Conservation (phyloP, 139 green algal species). For the Edaphochlamys debaryana region DNA sequence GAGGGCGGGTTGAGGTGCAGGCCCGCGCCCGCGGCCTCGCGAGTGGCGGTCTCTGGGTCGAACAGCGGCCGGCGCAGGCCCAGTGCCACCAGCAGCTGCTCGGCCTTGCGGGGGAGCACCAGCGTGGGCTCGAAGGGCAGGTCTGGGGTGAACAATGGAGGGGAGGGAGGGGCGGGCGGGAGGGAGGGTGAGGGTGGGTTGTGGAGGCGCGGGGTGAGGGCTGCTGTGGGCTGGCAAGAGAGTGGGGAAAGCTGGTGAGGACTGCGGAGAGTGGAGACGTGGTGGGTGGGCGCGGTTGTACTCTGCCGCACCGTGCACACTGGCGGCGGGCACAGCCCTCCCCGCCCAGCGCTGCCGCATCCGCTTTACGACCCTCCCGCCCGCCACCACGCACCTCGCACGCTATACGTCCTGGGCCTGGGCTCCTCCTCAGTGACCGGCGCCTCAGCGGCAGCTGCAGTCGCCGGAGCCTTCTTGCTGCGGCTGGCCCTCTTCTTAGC, state of each 20-base stretch:
- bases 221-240: not conserved
- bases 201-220: not conserved
- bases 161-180: too few species aligned
- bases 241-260: too few species aligned
- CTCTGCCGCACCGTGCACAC: too few species aligned
- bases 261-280: too few species aligned
- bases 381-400: too few species aligned
- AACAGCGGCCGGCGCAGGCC: not conserved
- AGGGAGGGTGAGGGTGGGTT: too few species aligned
- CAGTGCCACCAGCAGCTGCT: constrained; percentile 10
- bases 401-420: too few species aligned
- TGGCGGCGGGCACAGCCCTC: too few species aligned
- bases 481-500: not conserved
- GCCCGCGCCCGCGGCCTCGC: not conserved
- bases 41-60: not conserved
- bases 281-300: too few species aligned
- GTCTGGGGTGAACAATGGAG: not conserved
- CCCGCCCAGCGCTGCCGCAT: too few species aligned
- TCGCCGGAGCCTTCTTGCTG: not conserved
- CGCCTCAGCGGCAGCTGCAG: not conserved
- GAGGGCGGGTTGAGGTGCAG: not conserved
- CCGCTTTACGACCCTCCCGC: too few species aligned
- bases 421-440: too few species aligned
- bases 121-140: constrained; percentile 19
- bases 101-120: constrained; percentile 29